These are phyloP conservation scores for Apiospora saccharicola DNA, from an alignment of 2,329 filamentous ascomycete genomes.

Conservation along the genomic window DNA sequence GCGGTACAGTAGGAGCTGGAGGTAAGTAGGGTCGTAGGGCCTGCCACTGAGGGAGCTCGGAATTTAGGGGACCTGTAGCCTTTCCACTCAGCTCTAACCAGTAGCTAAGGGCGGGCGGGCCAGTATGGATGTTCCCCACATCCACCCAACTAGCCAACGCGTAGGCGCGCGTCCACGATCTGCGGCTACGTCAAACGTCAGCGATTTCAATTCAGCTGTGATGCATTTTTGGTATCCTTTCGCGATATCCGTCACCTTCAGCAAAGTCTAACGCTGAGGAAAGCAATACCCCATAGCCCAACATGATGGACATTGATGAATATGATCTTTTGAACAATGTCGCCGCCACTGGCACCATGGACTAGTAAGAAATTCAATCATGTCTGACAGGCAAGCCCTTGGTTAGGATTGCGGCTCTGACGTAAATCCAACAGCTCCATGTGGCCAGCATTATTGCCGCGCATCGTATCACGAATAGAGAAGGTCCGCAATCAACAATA, in stretches of 20 bases:
- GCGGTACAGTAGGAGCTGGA: too few relatives aligned
- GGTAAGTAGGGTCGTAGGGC: not conserved
- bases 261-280: not conserved
- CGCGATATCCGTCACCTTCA: slow-evolving; percentile 3
- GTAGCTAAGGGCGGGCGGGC: not conserved
- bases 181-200: slow-evolving; percentile 13
- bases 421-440: slow-evolving; percentile 37
- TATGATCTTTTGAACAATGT: slow-evolving; percentile 57
- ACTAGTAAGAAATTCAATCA: slow-evolving; percentile 56
- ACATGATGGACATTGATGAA: slow-evolving; percentile 64
- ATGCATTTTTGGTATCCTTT: not conserved
- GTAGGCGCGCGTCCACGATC: slow-evolving; percentile 17
- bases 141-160: slow-evolving; percentile 1
- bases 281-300: slow-evolving; percentile 25
- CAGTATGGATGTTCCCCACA: slow-evolving; percentile 14
- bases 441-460: slow-evolving; percentile 48
- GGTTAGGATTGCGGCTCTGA: slow-evolving; percentile 7
- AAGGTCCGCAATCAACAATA: slow-evolving; percentile 49
- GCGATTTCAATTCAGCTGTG: not conserved
- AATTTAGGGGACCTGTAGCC: slow-evolving; percentile 4
- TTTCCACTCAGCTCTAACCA: not conserved
- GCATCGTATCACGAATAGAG: slow-evolving; percentile 53
- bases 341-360: slow-evolving; percentile 60
- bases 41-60: not conserved
- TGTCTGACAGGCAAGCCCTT: slow-evolving; percentile 31